Base-by-base conservation (phyloP, 805 yeast genomes). In the Hanseniaspora taiwanica region DNA sequence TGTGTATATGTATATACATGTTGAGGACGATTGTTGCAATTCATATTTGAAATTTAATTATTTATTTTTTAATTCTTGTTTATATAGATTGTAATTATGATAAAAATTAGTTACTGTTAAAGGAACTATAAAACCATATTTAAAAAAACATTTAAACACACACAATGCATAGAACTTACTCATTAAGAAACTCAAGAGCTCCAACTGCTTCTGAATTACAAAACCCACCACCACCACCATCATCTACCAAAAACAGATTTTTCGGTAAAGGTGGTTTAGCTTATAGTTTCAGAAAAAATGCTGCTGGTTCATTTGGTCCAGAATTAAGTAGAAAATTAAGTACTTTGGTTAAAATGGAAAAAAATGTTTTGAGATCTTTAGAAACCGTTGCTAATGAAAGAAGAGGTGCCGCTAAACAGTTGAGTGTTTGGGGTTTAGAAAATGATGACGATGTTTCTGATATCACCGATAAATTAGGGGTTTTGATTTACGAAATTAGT, bases 391-490 rank as follows among this genome's bases (percentile, higher is more conserved):
- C 96, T 52, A 76, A 81, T 55, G 97, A 91, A 71, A 78, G 96
- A 63, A 79, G 87, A 62, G 87, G 81, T 56, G 96, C 87, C 52
- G 98, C 97, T 54, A 87, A 86, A 71, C 97, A 89, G 71, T 75
- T 89, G 62, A 86, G 96, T 27, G 63, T 80, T 51, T 89, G 98
- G 98, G 98, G 98, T 68, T 95, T 83, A 63, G 93, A 81, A 59
- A 86, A 87, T 60, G 97, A 89, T 61, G 97, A 89, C 56, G 98
- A 89, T 56, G 94, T 89, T 42, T 78, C 91, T 46, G 97, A 89
- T 64, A 86, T 89, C 48, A 89, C 97, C 51, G 98, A 89, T 68
- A 87, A 91, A 68, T 75, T 89, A 62, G 97, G 97, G 60, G 96
- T 89, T 42, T 72, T 89, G 50, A 77, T 91, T 57, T 89, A 79